Evolutionary conservation across 73 alveolate genomes (phyloP).

Genomic region (Blepharisma japonicum): DNA sequence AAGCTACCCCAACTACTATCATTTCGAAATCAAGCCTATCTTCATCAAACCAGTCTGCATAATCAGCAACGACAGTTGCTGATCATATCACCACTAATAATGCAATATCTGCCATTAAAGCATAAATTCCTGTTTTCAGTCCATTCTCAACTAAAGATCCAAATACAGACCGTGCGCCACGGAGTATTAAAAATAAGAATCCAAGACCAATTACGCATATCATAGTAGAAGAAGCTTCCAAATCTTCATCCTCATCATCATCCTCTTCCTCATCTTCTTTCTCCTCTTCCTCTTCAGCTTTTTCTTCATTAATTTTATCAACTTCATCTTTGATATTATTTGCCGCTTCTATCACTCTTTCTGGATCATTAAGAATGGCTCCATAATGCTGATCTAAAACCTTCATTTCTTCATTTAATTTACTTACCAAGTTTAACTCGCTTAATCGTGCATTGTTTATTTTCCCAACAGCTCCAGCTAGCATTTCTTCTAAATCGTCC

Average conservation of each 20-base stretch:
- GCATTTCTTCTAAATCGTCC: too few relatives aligned
- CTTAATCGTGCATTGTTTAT: too few relatives aligned
- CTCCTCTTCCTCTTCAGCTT: neutral
- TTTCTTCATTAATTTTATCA: neutral
- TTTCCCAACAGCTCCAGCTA: too few relatives aligned
- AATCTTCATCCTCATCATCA: neutral
- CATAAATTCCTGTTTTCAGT: neutral
- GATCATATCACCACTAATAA: conserved; percentile 1
- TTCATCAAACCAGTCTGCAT: neutral
- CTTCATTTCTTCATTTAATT: too few relatives aligned
- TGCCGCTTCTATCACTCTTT: neutral
- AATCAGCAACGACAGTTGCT: neutral
- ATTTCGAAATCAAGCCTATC: neutral
- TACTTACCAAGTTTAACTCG: too few relatives aligned
- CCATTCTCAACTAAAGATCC: neutral
- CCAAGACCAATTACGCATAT: conserved; percentile 3
- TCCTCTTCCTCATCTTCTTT: neutral
- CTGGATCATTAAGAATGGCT: conserved; percentile 1
- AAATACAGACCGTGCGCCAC: neutral
- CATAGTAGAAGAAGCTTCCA: neutral
- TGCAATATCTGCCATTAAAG: conserved; percentile 5
- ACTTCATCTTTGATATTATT: neutral
- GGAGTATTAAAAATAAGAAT: conserved; percentile 1
- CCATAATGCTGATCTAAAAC: too few relatives aligned
- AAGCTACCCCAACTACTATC: neutral